Evolutionary conservation across 2,329 filamentous ascomycete genomes (phyloP).

Genomic region (Ophiocordyceps camponoti-rufipedis): DNA sequence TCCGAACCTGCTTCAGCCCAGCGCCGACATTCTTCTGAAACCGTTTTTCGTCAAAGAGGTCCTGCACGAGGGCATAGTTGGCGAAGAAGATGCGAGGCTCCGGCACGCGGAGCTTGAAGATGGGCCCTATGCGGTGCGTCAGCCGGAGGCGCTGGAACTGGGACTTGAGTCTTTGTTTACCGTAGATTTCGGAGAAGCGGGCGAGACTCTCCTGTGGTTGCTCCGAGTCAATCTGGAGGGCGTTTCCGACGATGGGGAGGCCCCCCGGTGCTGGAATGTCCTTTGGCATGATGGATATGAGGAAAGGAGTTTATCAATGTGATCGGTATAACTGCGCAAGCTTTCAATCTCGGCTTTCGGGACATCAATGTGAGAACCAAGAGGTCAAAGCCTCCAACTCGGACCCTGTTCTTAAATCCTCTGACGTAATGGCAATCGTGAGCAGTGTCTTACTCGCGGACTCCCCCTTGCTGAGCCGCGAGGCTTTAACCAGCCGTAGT

Average conservation of each 20-base stretch:
- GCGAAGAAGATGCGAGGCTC: background rate
- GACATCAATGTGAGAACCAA: too few species aligned
- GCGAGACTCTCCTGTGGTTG: background rate
- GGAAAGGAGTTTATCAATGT: too few species aligned
- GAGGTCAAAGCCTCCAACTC: too few species aligned
- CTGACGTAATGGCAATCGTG: too few species aligned
- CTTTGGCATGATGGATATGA: background rate
- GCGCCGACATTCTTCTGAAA: slow-evolving; percentile 39
- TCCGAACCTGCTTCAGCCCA: slow-evolving; percentile 31
- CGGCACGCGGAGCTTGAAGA: background rate
- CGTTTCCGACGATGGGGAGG: background rate
- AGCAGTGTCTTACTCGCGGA: too few species aligned
- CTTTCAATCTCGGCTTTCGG: too few species aligned
- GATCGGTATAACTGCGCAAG: too few species aligned
- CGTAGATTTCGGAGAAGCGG: background rate
- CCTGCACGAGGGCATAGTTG: background rate
- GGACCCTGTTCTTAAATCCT: background rate
- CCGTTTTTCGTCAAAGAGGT: slow-evolving; percentile 42
- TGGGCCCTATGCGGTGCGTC: background rate
- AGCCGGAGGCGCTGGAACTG: background rate
- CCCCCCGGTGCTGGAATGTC: background rate
- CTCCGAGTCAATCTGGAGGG: background rate
- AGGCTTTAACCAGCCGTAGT: too few species aligned
- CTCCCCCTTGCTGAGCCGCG: too few species aligned
- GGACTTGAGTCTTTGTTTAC: background rate